Conservation (phyloP, 2,329 filamentous ascomycete genomes). For the Knufia fluminis region DNA sequence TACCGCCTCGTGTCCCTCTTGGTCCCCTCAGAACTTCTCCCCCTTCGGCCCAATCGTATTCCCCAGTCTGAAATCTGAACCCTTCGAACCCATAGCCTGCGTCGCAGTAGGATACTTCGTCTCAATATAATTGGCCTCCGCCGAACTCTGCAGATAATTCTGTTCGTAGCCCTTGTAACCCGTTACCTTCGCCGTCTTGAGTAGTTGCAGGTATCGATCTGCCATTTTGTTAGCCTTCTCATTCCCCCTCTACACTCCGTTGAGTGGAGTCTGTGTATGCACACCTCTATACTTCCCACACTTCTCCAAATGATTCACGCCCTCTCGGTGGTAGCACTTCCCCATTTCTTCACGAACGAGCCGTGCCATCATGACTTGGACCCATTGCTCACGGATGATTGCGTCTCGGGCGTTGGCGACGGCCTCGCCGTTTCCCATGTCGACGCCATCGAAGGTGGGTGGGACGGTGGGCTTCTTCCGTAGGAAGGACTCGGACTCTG, state of each 20-base stretch:
- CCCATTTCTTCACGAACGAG: constrained; percentile 57
- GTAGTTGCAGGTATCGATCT: constrained; percentile 58
- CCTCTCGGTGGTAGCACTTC: constrained; percentile 56
- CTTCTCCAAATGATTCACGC: constrained; percentile 60
- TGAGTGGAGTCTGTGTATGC: constrained; percentile 20
- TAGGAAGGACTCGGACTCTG: constrained; percentile 55
- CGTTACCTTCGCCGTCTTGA: constrained; percentile 54
- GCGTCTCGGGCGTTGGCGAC: constrained; percentile 57
- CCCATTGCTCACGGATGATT: constrained; percentile 59
- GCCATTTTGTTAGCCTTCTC: constrained; percentile 2
- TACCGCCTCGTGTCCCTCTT: neutral
- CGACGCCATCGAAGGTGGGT: constrained; percentile 57
- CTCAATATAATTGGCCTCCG: constrained; percentile 18
- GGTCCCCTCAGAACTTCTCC: constrained; percentile 6
- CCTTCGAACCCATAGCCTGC: constrained; percentile 20
- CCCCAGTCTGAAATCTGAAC: constrained; percentile 20
- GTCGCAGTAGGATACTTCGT: constrained; percentile 20
- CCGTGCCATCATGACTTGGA: constrained; percentile 59
- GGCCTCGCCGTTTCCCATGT: constrained; percentile 55
- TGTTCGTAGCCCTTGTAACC: constrained; percentile 57
- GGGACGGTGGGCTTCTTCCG: constrained; percentile 57
- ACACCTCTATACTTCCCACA: constrained; percentile 56
- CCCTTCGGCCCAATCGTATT: constrained; percentile 16
- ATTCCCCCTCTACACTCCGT: neutral
- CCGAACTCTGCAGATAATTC: constrained; percentile 40